Base-by-base conservation (phyloP, 768 basidiomycete species). In the Russula ochroleuca region DNA sequence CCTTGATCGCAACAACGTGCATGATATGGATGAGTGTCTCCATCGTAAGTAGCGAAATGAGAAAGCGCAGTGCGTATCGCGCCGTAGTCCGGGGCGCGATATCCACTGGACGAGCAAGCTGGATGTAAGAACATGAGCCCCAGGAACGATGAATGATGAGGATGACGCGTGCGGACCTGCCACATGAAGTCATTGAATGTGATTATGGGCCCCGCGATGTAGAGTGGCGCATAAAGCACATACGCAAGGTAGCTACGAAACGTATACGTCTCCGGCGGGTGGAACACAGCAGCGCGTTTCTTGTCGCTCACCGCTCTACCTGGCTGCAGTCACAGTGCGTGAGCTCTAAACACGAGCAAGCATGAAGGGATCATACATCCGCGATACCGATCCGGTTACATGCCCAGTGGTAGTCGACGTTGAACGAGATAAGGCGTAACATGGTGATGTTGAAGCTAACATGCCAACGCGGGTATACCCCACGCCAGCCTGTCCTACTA, bases 1-100 rank as follows among this genome's bases (percentile, higher is more conserved):
- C 92, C 74, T 98, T 98, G 77, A 98, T 96, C 3, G 95, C 96
- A 21, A 96, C 93, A 33, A 97, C 88, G 70, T 97, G 94, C 90
- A 98, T 97, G 73, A 83, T 92, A 72, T 99, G 97, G 43, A 95
- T 79, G 45, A 97, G 82, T 53, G 87, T 75, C 73, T 98, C 97
- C 91, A 98, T 97, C 5, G 86, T 90, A 38, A 95, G 70, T 17
- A 94, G 73, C 64, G 83, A 87, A 50, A 78, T 71, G 5, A 87
- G 52, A 73, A 96, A 94, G 17, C 96, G 87, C 35, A 84, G 51
- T 2, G 83, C 72, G 70, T 97, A 97, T 23, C 80, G 68, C 15
- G 83, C 60, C 15, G 80, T 75, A 14, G 73, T 65, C 14, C 76
- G 73, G 14, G 69, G 63, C 8, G 78, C 68, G 45, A 89, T 80